Conservation (phyloP, 148 eudicot species). For the Selenicereus undatus region DNA sequence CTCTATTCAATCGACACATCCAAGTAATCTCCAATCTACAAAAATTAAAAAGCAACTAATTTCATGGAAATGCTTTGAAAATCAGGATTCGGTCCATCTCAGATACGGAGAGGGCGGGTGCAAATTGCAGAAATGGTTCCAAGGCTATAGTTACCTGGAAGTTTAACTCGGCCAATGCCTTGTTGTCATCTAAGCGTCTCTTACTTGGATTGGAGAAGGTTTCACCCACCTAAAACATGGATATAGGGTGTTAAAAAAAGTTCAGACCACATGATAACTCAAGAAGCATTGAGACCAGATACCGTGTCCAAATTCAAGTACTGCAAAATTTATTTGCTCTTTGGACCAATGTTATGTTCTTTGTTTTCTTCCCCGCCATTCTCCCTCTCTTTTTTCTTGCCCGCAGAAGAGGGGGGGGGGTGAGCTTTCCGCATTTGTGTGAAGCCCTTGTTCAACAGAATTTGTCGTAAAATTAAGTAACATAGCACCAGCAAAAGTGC, state of each 20-base stretch:
- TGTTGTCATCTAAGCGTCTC: conserved; percentile 40
- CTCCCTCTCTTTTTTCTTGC: background rate
- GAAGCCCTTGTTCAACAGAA: background rate
- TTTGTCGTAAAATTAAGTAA: background rate
- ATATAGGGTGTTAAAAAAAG: conserved; percentile 9
- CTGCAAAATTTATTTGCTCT: background rate
- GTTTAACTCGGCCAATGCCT: conserved; percentile 28
- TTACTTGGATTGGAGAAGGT: conserved; percentile 41
- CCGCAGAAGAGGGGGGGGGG: background rate
- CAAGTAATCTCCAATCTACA: conserved; percentile 7
- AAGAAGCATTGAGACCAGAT: conserved; percentile 3
- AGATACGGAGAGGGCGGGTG: background rate
- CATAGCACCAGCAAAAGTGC: background rate
- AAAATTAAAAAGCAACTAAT: background rate
- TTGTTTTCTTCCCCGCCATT: background rate
- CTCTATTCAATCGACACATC: background rate
- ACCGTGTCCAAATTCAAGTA: background rate
- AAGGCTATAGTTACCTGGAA: background rate
- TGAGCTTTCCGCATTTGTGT: background rate
- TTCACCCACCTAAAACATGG: conserved; percentile 34
- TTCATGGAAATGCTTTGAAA: background rate
- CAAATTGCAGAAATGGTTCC: background rate
- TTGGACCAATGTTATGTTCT: background rate
- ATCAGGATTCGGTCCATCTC: background rate
- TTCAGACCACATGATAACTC: background rate